Base-by-base conservation (phyloP, 345 rosid species). In the Populus ilicifolia region DNA sequence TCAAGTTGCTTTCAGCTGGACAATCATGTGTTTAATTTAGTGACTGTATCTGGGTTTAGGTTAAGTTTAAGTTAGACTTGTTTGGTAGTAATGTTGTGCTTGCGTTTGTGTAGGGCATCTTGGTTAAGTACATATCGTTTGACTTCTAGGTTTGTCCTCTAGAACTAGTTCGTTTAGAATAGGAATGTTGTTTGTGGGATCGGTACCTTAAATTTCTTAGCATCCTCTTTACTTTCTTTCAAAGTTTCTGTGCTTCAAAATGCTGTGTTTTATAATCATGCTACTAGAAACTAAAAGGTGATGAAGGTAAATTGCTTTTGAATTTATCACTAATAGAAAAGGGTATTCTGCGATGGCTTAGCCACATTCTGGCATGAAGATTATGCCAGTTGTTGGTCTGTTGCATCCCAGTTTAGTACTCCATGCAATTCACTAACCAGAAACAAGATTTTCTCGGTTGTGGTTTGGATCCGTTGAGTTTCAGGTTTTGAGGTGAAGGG, bases 81-180 rank as follows among this genome's bases (percentile, higher is more conserved):
- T 17, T 46, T 63, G 35, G 35, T 69, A 59, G 23, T 59, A 10
- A 10, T 81, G 29, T 72, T 71, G 2, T 71, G 75, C 17, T 43
- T 25, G 63, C 38, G 67, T 44, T 27, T 48, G 39, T 71, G 18
- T 72, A 69, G 70, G 48, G 48, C 52, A 29, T 82, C 36, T 71
- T 48, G 56, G 63, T 81, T 23, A 59, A 63, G 82, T 75, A 70
- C 56, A 83, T 75, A 83, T 63, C 66, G 25, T 80, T 68, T 83
- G 75, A 78, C 77, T 52, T 39, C 16, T 83, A 77, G 84, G 73
- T 67, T 72, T 63, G 72, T 54, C 8, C 59, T 69, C 23, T 63
- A 69, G 77, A 64, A 75, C 46, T 52, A 61, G 38, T 63, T 17
- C 61, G 62, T 69, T 43, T 68, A 39, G 74, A 18, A 3, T 63